A percentile compares a stretch with the other conserved stretches of the same genome.
Conservation (phyloP, 805 yeast species). For the Wickerhamomyces mucosus region DNA sequence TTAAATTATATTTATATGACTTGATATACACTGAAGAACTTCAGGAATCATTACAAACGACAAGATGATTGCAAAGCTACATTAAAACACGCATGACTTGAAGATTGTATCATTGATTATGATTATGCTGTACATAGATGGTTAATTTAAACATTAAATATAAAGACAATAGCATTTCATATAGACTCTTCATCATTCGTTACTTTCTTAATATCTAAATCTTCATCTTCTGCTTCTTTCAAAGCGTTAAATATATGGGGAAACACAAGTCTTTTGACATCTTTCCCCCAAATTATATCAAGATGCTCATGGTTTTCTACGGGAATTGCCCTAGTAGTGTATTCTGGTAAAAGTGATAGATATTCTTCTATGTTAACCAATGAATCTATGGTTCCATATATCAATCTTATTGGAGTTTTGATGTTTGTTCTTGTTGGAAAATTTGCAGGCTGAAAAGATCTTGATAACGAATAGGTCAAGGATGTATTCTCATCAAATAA, state of each 20-base stretch:
- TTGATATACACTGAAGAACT: no score
- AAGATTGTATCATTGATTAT: no score
- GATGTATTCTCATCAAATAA: conserved; percentile 68
- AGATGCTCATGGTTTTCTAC: conserved; percentile 76
- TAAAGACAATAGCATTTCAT: no score
- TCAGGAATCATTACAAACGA: no score
- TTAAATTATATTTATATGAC: no score
- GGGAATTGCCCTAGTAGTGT: conserved; percentile 40
- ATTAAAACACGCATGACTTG: no score
- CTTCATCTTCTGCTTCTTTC: no score
- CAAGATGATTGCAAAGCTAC: no score
- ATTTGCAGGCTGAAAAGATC: conserved; percentile 24
- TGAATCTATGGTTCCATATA: conserved; percentile 77
- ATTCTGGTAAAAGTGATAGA: conserved; percentile 53
- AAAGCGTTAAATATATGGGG: conserved; percentile 28
- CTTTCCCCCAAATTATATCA: conserved; percentile 82
- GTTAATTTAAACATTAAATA: no score
- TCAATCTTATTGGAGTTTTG: conserved; percentile 60
- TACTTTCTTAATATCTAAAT: no score
- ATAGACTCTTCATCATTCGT: no score
- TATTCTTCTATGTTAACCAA: conserved; percentile 79
- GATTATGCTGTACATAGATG: no score
- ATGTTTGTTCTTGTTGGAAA: conserved; percentile 59
- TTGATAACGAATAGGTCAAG: conserved; percentile 26
- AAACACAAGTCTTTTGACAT: conserved; percentile 41